phyloP scores from a whole-genome alignment of 1,284 basidiomycete species.

The Dichomitus squalens region DNA sequence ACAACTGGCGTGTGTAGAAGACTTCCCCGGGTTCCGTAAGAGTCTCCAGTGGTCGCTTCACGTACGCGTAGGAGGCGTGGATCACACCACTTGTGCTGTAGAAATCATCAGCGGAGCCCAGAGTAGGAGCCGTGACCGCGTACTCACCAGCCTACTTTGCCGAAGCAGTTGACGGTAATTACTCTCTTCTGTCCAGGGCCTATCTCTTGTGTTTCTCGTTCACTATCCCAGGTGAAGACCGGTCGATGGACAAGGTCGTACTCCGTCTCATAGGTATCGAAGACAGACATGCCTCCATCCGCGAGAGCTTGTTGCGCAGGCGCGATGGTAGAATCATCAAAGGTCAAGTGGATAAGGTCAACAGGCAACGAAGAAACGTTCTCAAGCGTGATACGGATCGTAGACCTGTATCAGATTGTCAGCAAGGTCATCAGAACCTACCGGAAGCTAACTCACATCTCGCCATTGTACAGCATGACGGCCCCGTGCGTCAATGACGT shows the following conservation, averaged over 20 bases:
- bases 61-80: conserved; percentile 82
- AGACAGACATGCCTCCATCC: conserved; percentile 80
- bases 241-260: conserved; percentile 79
- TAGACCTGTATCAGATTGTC: conserved; percentile 53
- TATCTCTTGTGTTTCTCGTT: conserved; percentile 58
- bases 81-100: conserved; percentile 76
- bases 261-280: conserved; percentile 91
- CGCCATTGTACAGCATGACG: conserved; percentile 92
- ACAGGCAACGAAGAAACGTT: conserved; percentile 84
- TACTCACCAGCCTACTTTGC: conserved; percentile 88
- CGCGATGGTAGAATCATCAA: conserved; percentile 86
- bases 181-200: conserved; percentile 71
- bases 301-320: conserved; percentile 75
- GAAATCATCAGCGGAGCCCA: not conserved
- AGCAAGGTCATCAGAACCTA: not conserved
- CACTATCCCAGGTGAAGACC: conserved; percentile 77
- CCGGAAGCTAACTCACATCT: conserved; percentile 59
- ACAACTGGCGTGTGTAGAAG: conserved; percentile 84
- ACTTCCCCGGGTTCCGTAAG: conserved; percentile 42
- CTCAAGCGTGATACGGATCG: conserved; percentile 82
- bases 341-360: conserved; percentile 83
- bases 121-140: not conserved
- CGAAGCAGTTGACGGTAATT: conserved; percentile 75
- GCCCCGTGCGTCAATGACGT: conserved; percentile 90
- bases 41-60: conserved; percentile 46